These are phyloP conservation scores for Russula emetica DNA, from an alignment of 768 basidiomycete genomes.

Conservation along the genomic window DNA sequence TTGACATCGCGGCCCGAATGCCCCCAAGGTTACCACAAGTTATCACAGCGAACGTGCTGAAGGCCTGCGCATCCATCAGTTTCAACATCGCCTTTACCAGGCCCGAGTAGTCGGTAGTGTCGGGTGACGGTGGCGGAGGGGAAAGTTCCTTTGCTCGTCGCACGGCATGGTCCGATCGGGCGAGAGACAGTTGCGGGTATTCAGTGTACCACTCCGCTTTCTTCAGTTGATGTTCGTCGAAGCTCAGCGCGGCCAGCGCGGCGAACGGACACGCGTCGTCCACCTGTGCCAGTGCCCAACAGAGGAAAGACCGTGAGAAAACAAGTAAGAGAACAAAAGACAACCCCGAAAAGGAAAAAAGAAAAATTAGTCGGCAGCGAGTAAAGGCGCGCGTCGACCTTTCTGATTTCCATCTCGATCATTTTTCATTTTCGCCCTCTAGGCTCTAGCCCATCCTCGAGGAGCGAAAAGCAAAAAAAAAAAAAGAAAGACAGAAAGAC, in stretches of 20 bases:
- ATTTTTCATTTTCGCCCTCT: neutral
- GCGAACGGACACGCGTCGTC: slow-evolving; percentile 24
- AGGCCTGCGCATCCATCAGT: neutral
- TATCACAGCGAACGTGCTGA: slow-evolving; percentile 12
- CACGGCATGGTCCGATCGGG: neutral
- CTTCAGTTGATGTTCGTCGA: slow-evolving; percentile 20
- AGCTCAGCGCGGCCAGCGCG: slow-evolving; percentile 18
- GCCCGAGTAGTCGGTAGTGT: neutral
- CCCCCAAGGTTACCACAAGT: slow-evolving; percentile 4
- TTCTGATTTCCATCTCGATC: neutral
- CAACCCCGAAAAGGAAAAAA: neutral
- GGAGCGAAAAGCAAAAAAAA: neutral
- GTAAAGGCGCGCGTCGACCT: neutral
- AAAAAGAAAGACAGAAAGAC: neutral
- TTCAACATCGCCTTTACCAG: neutral
- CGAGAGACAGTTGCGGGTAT: neutral
- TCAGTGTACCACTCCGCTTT: slow-evolving; percentile 14
- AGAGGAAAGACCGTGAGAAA: neutral
- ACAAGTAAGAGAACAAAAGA: neutral
- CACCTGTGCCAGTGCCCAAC: slow-evolving; percentile 11
- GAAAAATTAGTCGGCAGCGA: neutral
- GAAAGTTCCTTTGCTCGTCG: neutral
- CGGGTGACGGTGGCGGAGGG: neutral
- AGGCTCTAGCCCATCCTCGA: neutral
- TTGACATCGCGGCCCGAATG: slow-evolving; percentile 1